Evolutionary conservation across 345 rosid genomes (phyloP).

Genomic region (Pugionium dolabratum): DNA sequence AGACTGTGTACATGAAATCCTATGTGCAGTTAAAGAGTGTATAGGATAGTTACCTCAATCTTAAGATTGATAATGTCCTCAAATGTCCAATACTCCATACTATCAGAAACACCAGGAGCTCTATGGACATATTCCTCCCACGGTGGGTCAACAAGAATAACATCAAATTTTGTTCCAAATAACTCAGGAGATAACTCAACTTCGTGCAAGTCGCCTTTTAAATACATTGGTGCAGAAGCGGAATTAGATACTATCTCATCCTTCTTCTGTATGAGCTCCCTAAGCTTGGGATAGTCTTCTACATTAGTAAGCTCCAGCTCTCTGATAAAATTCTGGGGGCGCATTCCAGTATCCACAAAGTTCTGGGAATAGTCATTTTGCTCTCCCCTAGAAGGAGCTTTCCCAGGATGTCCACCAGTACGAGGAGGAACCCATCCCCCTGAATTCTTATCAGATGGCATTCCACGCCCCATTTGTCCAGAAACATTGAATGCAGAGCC

Average conservation of each 20-base stretch:
- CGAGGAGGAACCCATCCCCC: slow-evolving; percentile 89
- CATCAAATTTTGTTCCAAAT: slow-evolving; percentile 97
- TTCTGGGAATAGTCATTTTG: slow-evolving; percentile 99
- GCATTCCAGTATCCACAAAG: slow-evolving; percentile 99
- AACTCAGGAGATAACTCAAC: slow-evolving; percentile 89
- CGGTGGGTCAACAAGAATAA: slow-evolving; percentile 96
- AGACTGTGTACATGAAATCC: not conserved
- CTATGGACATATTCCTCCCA: slow-evolving; percentile 99
- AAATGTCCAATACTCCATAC: slow-evolving; percentile 96
- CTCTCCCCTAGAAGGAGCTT: slow-evolving; percentile 98
- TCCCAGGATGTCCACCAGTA: slow-evolving; percentile 70
- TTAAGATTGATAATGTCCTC: slow-evolving; percentile 90
- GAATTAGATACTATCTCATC: slow-evolving; percentile 93
- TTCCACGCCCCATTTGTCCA: slow-evolving; percentile 72
- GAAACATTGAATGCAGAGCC: slow-evolving; percentile 62
- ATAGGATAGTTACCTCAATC: slow-evolving; percentile 70
- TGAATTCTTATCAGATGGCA: slow-evolving; percentile 63
- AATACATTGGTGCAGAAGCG: slow-evolving; percentile 94
- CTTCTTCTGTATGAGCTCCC: slow-evolving; percentile 99
- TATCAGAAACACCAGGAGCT: slow-evolving; percentile 98
- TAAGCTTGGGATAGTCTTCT: slow-evolving; percentile 96
- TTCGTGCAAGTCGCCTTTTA: slow-evolving; percentile 74
- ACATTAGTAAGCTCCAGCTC: slow-evolving; percentile 97
- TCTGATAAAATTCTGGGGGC: slow-evolving; percentile 95
- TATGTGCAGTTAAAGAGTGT: slow-evolving; percentile 4